Percentiles rank a stretch among this genome's conserved stretches.
These are phyloP conservation scores for Xylariaceae sp. DNA, from an alignment of 2,329 filamentous ascomycete genomes.

Conservation along the genomic window DNA sequence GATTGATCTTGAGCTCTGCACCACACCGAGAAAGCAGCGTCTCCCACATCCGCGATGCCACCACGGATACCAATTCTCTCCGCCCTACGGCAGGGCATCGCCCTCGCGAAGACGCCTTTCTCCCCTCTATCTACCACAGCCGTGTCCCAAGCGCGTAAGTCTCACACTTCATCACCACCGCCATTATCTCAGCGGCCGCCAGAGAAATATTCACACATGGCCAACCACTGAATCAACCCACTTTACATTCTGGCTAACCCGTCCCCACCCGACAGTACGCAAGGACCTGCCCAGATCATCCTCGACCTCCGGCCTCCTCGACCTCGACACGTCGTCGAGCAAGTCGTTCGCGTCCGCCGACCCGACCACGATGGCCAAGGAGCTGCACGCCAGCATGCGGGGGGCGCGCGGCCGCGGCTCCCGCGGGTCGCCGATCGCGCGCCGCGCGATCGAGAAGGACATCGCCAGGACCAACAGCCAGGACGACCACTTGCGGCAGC, in stretches of 20 bases:
- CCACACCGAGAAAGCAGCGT: slow-evolving; percentile 11
- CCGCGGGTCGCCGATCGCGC: not conserved
- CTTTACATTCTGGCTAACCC: not conserved
- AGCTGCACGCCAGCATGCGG: slow-evolving; percentile 27
- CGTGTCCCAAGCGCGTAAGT: slow-evolving; percentile 33
- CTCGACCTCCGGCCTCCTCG: slow-evolving; percentile 33
- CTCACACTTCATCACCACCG: not conserved
- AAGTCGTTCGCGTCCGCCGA: slow-evolving; percentile 3
- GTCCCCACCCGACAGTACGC: slow-evolving; percentile 31
- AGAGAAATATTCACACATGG: not conserved
- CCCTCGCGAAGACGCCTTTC: slow-evolving; percentile 28
- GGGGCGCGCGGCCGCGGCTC: not conserved
- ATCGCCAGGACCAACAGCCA: slow-evolving; percentile 48
- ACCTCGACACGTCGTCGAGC: slow-evolving; percentile 25
- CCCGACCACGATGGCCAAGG: slow-evolving; percentile 21
- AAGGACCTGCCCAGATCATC: no score
- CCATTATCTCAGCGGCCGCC: not conserved
- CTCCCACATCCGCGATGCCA: slow-evolving; percentile 45
- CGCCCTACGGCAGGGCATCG: slow-evolving; percentile 34
- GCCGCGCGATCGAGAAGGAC: slow-evolving; percentile 41
- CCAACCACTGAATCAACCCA: not conserved
- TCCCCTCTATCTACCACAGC: slow-evolving; percentile 37
- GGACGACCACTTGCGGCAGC: slow-evolving; percentile 65
- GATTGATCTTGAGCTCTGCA: slow-evolving; percentile 1
- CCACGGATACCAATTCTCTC: slow-evolving; percentile 44